These are phyloP conservation scores for Ophiosphaerella herpotricha DNA, from an alignment of 2,329 filamentous ascomycete genomes.

Conservation along the genomic window DNA sequence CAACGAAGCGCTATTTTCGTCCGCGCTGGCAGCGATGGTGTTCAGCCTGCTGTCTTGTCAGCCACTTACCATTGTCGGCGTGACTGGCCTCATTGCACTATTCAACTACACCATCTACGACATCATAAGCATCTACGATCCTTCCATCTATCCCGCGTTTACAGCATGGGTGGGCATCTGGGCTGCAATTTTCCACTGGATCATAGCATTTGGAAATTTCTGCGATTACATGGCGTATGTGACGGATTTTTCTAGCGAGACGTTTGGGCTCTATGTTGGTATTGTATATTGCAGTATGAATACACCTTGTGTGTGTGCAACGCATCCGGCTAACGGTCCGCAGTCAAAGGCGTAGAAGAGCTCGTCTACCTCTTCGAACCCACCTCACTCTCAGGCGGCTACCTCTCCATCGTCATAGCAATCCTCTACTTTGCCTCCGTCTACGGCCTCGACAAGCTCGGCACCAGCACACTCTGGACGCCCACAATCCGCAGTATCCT, in stretches of 20 bases:
- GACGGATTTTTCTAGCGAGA: conserved; percentile 60
- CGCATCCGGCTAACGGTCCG: neutral
- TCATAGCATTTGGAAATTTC: conserved; percentile 57
- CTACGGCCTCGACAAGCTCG: conserved; percentile 56
- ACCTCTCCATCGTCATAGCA: conserved; percentile 56
- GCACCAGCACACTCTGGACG: conserved; percentile 51
- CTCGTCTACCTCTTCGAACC: conserved; percentile 56
- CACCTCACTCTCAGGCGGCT: conserved; percentile 51
- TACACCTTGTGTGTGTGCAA: no score
- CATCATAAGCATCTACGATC: conserved; percentile 57
- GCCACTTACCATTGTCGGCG: conserved; percentile 62
- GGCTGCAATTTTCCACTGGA: conserved; percentile 63
- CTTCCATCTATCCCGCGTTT: conserved; percentile 57
- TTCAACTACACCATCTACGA: conserved; percentile 67
- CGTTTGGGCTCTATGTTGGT: conserved; percentile 61
- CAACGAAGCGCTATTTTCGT: conserved; percentile 61
- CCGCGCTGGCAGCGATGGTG: conserved; percentile 59
- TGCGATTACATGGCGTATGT: conserved; percentile 65
- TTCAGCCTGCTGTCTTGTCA: conserved; percentile 59
- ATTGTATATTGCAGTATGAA: conserved; percentile 59
- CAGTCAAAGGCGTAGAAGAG: conserved; percentile 62
- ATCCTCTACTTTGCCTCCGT: conserved; percentile 59
- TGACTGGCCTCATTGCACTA: conserved; percentile 55
- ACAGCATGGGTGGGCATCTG: conserved; percentile 63
- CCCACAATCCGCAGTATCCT: conserved; percentile 53